A percentile compares a stretch with the other conserved stretches of the same genome.
phyloP scores from a whole-genome alignment of 495 filamentous ascomycete genomes.

The Penicillium arizonense region DNA sequence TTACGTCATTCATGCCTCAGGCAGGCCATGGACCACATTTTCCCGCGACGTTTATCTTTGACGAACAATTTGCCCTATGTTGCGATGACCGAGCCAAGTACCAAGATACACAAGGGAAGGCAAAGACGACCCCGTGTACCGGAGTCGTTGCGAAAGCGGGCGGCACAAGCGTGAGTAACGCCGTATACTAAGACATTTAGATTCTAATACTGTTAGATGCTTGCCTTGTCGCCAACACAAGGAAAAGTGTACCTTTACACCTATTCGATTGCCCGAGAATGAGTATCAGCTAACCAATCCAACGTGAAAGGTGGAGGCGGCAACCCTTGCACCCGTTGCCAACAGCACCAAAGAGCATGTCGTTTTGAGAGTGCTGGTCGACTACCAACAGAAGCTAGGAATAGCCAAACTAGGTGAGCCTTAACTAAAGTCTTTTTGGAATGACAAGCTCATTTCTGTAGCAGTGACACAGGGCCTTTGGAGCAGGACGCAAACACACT shows the following conservation, averaged over 20 bases:
- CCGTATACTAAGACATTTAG: neutral
- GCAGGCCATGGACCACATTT: too few species aligned
- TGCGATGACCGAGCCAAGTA: slow-evolving; percentile 4
- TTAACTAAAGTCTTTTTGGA: neutral
- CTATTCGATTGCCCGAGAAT: neutral
- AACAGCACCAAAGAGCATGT: slow-evolving; percentile 14
- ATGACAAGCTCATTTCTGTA: neutral
- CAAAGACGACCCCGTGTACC: slow-evolving; percentile 11
- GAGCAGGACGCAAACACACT: neutral
- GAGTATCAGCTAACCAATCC: neutral
- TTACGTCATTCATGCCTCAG: too few species aligned
- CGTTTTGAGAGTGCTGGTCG: slow-evolving; percentile 1
- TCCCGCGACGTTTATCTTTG: too few species aligned
- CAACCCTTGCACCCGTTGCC: slow-evolving; percentile 14
- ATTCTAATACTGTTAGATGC: slow-evolving; percentile 2
- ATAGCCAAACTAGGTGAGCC: neutral
- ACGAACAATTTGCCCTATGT: neutral
- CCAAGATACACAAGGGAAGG: slow-evolving; percentile 2
- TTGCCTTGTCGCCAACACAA: slow-evolving; percentile 15
- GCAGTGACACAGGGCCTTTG: neutral
- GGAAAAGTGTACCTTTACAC: slow-evolving; percentile 10
- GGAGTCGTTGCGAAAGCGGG: slow-evolving; percentile 5
- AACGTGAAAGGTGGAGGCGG: slow-evolving; percentile 14
- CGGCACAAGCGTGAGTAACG: slow-evolving; percentile 5
- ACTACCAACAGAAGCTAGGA: neutral